Evolutionary conservation across 345 rosid genomes (phyloP).

Genomic region (Mallotus nudiflorus): DNA sequence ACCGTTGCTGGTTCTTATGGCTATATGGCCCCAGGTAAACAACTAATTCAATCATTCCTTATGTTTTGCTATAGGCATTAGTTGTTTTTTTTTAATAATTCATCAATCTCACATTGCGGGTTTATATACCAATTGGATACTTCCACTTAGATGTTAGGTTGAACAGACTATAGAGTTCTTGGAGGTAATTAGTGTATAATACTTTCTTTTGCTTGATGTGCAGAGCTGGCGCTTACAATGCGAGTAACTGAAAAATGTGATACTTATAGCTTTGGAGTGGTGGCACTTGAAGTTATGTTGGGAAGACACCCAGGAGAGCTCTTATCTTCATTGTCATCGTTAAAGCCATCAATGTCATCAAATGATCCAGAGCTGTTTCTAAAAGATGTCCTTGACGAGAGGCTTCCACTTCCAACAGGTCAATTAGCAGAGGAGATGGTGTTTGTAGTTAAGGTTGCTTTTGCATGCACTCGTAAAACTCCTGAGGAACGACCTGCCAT

Average conservation of each 20-base stretch:
- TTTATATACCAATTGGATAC: too few species aligned
- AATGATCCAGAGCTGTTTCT: slow-evolving; percentile 31
- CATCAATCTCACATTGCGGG: too few species aligned
- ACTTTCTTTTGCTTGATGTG: neutral
- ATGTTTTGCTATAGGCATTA: too few species aligned
- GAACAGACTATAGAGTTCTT: too few species aligned
- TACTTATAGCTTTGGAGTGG: slow-evolving; percentile 65
- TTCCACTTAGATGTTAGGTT: too few species aligned
- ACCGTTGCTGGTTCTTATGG: slow-evolving; percentile 62
- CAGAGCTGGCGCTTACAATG: slow-evolving; percentile 51
- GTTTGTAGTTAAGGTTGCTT: slow-evolving; percentile 35
- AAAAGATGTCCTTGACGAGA: slow-evolving; percentile 52
- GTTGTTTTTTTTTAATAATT: too few species aligned
- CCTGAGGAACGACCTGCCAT: slow-evolving; percentile 54
- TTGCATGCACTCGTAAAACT: slow-evolving; percentile 42
- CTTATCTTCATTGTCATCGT: slow-evolving; percentile 29
- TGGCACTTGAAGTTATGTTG: slow-evolving; percentile 63
- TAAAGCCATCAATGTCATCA: slow-evolving; percentile 11
- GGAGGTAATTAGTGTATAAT: too few species aligned
- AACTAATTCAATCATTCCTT: neutral
- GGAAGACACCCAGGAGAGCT: slow-evolving; percentile 68
- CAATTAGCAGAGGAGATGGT: slow-evolving; percentile 50
- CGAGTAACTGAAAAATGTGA: slow-evolving; percentile 51
- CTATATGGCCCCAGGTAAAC: slow-evolving; percentile 78
- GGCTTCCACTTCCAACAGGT: slow-evolving; percentile 43